phyloP scores from a whole-genome alignment of 2,329 filamentous ascomycete species.

The Fusarium humuli region DNA sequence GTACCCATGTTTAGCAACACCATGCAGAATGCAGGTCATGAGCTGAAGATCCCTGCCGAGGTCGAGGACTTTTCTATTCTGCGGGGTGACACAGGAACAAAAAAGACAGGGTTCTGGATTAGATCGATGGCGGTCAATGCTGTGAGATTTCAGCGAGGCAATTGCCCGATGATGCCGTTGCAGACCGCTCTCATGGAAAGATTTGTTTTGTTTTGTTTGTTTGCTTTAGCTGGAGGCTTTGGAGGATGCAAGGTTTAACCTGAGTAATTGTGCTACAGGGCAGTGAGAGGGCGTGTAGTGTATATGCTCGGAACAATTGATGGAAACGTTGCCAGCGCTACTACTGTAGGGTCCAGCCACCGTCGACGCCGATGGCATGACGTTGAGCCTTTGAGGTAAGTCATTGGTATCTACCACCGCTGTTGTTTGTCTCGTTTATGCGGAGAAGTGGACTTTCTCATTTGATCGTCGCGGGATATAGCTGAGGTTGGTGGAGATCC shows the following conservation, averaged over 20 bases:
- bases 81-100: conserved; percentile 19
- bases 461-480: background rate
- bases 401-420: background rate
- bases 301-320: conserved; percentile 5
- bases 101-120: conserved; percentile 7
- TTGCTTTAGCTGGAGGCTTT: background rate
- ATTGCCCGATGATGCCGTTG: conserved; percentile 23
- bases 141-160: conserved; percentile 25
- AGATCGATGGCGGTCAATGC: conserved; percentile 38
- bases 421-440: conserved; percentile 41
- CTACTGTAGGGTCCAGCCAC: conserved; percentile 5
- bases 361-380: background rate
- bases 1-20: conserved; percentile 42
- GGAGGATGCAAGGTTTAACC: conserved; percentile 2
- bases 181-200: conserved; percentile 37
- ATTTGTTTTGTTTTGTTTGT: background rate
- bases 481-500: background rate
- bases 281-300: conserved; percentile 5
- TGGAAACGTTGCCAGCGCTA: conserved; percentile 17
- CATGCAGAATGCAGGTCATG: conserved; percentile 36
- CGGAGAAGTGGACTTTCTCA: conserved; percentile 26
- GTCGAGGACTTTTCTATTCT: conserved; percentile 8
- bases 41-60: conserved; percentile 34
- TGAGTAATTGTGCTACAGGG: background rate
- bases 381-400: background rate